Percentiles rank a stretch among this genome's conserved stretches.
Evolutionary conservation across 2,329 filamentous ascomycete species (phyloP).

Genomic region (Cytospora paraplurivora): DNA sequence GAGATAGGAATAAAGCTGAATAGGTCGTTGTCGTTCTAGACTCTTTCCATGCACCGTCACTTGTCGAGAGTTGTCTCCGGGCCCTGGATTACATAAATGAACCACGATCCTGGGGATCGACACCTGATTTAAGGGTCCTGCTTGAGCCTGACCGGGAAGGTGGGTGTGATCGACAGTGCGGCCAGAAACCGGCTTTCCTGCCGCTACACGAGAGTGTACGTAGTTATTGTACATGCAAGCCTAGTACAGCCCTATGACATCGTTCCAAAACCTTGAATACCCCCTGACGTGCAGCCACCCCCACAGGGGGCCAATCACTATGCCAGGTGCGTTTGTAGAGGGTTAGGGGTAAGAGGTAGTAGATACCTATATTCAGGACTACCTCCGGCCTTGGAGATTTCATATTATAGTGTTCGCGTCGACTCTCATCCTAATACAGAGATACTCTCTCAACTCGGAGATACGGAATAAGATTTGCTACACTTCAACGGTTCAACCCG

Average conservation of each 20-base stretch:
- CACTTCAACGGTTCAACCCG: constrained; percentile 4
- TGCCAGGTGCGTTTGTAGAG: too few species aligned
- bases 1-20: neutral
- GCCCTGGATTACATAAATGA: neutral
- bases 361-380: too few species aligned
- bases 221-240: neutral
- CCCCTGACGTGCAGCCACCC: neutral
- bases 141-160: too few species aligned
- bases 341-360: too few species aligned
- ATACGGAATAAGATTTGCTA: neutral
- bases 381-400: too few species aligned
- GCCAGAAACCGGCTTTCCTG: constrained; percentile 20
- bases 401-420: too few species aligned
- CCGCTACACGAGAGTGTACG: neutral
- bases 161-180: neutral
- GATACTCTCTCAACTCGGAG: neutral
- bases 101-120: neutral
- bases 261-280: constrained; percentile 14
- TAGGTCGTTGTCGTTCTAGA: neutral
- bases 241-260: constrained; percentile 10
- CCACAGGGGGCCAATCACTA: too few species aligned
- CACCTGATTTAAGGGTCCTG: neutral
- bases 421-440: too few species aligned
- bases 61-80: neutral
- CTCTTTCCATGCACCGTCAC: neutral